phyloP scores from a whole-genome alignment of 1,139 yeast species.

The Hyphopichia burtonii region DNA sequence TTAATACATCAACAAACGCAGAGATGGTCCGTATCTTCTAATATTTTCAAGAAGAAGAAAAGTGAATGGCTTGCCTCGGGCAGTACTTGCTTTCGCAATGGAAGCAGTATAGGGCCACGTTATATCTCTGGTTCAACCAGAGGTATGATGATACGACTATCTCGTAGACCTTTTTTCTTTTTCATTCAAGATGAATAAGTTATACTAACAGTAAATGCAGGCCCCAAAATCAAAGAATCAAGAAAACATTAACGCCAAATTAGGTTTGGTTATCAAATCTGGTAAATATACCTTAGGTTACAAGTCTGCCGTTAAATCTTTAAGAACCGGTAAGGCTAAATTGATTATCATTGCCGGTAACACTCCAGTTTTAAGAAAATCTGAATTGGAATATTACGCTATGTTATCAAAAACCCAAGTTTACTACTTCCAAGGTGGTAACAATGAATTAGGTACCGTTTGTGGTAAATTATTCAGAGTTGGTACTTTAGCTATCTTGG shows the following conservation, averaged over 20 bases:
- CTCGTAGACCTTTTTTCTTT: slow-evolving; percentile 1
- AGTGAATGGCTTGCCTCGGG: neutral
- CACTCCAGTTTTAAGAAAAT: slow-evolving; percentile 99
- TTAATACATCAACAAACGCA: slow-evolving; percentile 57
- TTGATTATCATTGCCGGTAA: slow-evolving; percentile 97
- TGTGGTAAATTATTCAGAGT: slow-evolving; percentile 99
- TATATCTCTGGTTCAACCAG: neutral
- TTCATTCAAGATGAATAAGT: neutral
- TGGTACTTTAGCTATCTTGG: slow-evolving; percentile 93
- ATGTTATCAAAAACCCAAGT: slow-evolving; percentile 99
- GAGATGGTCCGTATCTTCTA: slow-evolving; percentile 86
- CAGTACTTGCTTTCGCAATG: too few relatives aligned
- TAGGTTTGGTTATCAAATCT: slow-evolving; percentile 97
- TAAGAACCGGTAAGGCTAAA: slow-evolving; percentile 99
- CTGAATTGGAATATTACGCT: slow-evolving; percentile 99
- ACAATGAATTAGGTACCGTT: slow-evolving; percentile 99
- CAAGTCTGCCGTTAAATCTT: slow-evolving; percentile 98
- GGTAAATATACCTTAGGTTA: slow-evolving; percentile 99
- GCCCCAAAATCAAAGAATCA: slow-evolving; percentile 93
- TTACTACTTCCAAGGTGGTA: slow-evolving; percentile 99
- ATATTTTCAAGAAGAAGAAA: neutral
- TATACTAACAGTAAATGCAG: slow-evolving; percentile 45
- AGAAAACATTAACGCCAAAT: slow-evolving; percentile 97
- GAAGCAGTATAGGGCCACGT: neutral
- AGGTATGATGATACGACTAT: slow-evolving; percentile 3